Evolutionary conservation across 2,329 filamentous ascomycete species (phyloP), one percentile per base, ranked within the genome.

Genomic region (Colletotrichum kahawae): DNA sequence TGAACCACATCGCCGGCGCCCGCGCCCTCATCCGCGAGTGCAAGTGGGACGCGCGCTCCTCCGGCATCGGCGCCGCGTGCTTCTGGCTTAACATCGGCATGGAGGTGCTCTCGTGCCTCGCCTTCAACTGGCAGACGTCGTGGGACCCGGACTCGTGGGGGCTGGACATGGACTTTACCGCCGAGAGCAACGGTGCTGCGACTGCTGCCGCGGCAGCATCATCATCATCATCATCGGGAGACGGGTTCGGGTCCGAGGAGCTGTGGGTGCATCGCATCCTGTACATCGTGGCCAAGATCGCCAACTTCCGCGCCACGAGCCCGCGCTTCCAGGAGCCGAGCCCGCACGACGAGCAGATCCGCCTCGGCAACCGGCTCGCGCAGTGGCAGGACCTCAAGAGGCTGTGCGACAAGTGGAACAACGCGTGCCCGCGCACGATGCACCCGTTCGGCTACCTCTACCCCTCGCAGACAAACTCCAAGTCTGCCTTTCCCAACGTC

Each of bases 1-100:
- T 97, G 93, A 96, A 94, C 78, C 96, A 98, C 80, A 96, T 96
- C 78, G 93, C 94, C 0, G 95, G 95, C 7, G 95, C 95, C 12
- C 90, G 95, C 68, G 95, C 95, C 2, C 87, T 98, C 65, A 96
- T 98, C 79, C 95, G 95, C 76, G 95, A 98, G 81, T 98, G 95
- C 80, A 92, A 93, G 6, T 98, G 96, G 96, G 93, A 95, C 79
- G 95, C 95, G 1, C 91, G 89, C 76, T 94, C 94, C 43, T 90
- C 89, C 2, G 95, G 96, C 1, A 91, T 98, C 24, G 96, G 95
- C 1, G 91, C 93, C 1, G 95, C 96, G 1, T 98, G 96, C 83
- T 98, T 98, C 85, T 98, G 96, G 96, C 88, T 98, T 48, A 98
- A 97, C 79, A 92, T 98, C 18, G 94, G 93, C 18, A 94, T 98